phyloP scores from a whole-genome alignment of 371 early-diverging fungal species.

The Mortierella sp. region DNA sequence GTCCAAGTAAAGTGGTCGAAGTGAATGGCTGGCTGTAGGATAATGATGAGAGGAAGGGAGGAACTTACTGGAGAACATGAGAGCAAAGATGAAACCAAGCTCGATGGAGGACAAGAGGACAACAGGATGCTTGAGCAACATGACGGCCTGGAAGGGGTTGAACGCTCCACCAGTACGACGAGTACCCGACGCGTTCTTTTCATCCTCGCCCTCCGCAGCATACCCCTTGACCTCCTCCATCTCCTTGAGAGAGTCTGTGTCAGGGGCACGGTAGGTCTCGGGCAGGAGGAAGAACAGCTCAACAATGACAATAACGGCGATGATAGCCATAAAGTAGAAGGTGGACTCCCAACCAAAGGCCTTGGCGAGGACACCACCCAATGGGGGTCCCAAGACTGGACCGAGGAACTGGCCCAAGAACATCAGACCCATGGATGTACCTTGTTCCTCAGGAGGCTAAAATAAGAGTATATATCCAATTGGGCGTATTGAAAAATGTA shows the following conservation, averaged over 20 bases:
- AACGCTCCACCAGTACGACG: constrained; percentile 10
- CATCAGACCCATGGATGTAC: constrained; percentile 57
- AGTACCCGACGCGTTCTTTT: constrained; percentile 1
- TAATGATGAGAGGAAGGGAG: too few relatives aligned
- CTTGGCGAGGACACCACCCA: constrained; percentile 65
- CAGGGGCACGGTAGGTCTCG: constrained; percentile 75
- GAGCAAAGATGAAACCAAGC: constrained; percentile 67
- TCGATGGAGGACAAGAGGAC: constrained; percentile 65
- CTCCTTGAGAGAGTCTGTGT: constrained; percentile 11
- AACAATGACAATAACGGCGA: constrained; percentile 69
- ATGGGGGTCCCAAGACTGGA: constrained; percentile 59
- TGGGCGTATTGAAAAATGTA: background rate
- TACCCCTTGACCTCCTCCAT: constrained; percentile 16
- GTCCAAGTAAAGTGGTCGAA: background rate
- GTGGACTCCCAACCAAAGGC: constrained; percentile 76
- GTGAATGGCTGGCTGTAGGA: too few relatives aligned
- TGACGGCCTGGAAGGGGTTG: constrained; percentile 58
- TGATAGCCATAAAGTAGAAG: constrained; percentile 73
- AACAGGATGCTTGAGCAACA: constrained; percentile 61
- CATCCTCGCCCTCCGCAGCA: constrained; percentile 19
- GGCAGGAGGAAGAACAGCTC: constrained; percentile 75
- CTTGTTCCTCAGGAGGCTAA: constrained; percentile 53
- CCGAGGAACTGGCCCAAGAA: constrained; percentile 56
- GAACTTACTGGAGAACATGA: constrained; percentile 57
- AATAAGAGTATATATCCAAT: background rate